These are phyloP conservation scores for Russula sp. DNA, from an alignment of 768 basidiomycete genomes.

Conservation along the genomic window DNA sequence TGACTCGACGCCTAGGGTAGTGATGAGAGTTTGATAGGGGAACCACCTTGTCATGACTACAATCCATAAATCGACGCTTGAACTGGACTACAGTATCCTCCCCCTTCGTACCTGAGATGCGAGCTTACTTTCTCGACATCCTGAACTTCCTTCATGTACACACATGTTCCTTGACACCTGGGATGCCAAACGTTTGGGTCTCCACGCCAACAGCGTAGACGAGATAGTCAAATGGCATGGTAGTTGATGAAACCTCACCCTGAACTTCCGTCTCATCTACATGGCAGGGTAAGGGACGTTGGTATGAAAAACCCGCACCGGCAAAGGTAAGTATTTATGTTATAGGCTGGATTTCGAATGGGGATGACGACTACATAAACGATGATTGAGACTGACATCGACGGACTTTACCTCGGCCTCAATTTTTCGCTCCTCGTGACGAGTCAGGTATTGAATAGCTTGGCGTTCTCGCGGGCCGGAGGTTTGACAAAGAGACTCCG, in stretches of 20 bases:
- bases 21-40: neutral
- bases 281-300: conserved; percentile 2
- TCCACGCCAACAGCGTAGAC: conserved; percentile 96
- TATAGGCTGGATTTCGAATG: conserved; percentile 44
- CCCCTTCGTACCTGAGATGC: neutral
- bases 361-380: conserved; percentile 10
- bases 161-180: conserved; percentile 87
- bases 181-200: conserved; percentile 95
- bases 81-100: conserved; percentile 40
- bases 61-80: conserved; percentile 83
- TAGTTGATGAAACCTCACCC: conserved; percentile 63
- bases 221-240: conserved; percentile 91
- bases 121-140: conserved; percentile 80
- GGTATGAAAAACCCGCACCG: conserved; percentile 38
- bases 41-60: conserved; percentile 37
- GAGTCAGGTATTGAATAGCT: conserved; percentile 84
- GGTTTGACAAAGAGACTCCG: conserved; percentile 8
- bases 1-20: conserved; percentile 66
- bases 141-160: conserved; percentile 96
- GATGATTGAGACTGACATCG: conserved; percentile 49
- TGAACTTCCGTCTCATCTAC: conserved; percentile 79
- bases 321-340: conserved; percentile 87
- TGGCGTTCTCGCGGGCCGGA: conserved; percentile 29
- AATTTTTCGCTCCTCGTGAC: conserved; percentile 85
- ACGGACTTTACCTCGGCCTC: conserved; percentile 91